A percentile compares a stretch with the other conserved stretches of the same genome.
These are phyloP conservation scores for Nakataea oryzae DNA, from an alignment of 2,329 filamentous ascomycete genomes.

Conservation along the genomic window DNA sequence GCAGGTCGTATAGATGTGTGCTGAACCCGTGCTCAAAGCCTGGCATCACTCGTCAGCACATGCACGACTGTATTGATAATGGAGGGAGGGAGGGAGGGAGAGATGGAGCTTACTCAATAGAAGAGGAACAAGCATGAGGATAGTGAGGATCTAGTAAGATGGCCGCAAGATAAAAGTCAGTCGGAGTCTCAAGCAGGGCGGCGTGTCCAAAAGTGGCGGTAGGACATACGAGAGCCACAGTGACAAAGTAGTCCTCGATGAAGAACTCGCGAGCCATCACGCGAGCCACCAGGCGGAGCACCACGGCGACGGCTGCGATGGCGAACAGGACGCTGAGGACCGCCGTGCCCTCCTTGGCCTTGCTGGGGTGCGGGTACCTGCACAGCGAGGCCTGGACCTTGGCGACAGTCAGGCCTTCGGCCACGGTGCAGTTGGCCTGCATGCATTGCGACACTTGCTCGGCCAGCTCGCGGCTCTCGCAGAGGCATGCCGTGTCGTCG, in stretches of 20 bases:
- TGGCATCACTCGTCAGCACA: not conserved
- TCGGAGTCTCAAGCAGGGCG: too few species aligned
- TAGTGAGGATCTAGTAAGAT: not conserved
- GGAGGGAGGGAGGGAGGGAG: not conserved
- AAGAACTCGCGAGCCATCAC: not conserved
- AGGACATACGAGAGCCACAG: not conserved
- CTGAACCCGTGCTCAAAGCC: constrained; percentile 6
- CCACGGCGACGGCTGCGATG: not conserved
- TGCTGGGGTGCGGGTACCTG: not conserved
- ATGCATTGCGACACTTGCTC: constrained; percentile 1
- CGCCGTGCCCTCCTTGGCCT: not conserved
- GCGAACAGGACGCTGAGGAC: not conserved
- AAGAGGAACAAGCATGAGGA: not conserved
- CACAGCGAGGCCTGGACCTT: not conserved
- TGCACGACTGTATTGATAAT: not conserved
- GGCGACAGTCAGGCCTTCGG: not conserved
- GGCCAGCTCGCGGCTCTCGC: not conserved
- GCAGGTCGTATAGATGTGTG: constrained; percentile 7
- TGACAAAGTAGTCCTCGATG: not conserved
- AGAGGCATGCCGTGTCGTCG: not conserved
- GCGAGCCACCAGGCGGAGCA: not conserved
- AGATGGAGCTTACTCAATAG: not conserved
- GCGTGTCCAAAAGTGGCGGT: too few species aligned
- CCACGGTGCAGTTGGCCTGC: constrained; percentile 6
- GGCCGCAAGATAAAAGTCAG: not conserved